Evolutionary conservation across 1,139 yeast genomes (phyloP), one percentile per base, ranked within the genome.

Genomic region (Sugiyamaella novakii): DNA sequence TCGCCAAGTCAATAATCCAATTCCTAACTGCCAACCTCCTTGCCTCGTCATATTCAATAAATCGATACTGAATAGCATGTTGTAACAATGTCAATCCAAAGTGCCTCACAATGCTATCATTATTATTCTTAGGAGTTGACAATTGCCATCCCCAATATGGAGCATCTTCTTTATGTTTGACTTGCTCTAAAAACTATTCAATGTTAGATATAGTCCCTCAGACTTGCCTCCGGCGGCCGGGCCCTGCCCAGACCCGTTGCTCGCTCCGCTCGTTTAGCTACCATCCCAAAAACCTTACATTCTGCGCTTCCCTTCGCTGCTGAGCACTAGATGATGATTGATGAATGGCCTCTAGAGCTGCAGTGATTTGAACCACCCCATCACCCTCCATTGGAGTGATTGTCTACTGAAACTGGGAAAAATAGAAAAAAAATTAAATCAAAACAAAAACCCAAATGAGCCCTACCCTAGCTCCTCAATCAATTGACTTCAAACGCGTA

Each of bases 101-200:
- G 66, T 94, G 97, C 54, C 97, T 80, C 15, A 91, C 89, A 30
- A 87, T 83, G 56, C 78, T 79, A 59, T 81, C 79, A 50, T 79
- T 75, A 43, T 81, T 79, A 59, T 80, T 78, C 55, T 82, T 83
- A 40, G 79, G 79, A 6, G 76, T 75, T 1, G 95, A 92, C 53
- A 92, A 74, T 63, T 86, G 91, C 69, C 84, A 91, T 1, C 98
- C 98, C 92, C 96, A 89, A 54, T 73, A 80, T 0, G 98, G 97
- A 34, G 95, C 84, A 63, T 89, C 94, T 11, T 84, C 87, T 54
- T 85, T 82, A 37, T 75, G 70, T 63, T 88, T 89, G 38, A 91
- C 80, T 10, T 81, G 72, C 59, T 89, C 96, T 37, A 92, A 73
- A 59, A 88, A 87, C 57, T 68, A 37, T 11, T 4, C 64, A 67